Evolutionary conservation across 1,284 basidiomycete species (phyloP), one percentile per base, ranked within the genome.

Genomic region (Rhodotorula sp.): DNA sequence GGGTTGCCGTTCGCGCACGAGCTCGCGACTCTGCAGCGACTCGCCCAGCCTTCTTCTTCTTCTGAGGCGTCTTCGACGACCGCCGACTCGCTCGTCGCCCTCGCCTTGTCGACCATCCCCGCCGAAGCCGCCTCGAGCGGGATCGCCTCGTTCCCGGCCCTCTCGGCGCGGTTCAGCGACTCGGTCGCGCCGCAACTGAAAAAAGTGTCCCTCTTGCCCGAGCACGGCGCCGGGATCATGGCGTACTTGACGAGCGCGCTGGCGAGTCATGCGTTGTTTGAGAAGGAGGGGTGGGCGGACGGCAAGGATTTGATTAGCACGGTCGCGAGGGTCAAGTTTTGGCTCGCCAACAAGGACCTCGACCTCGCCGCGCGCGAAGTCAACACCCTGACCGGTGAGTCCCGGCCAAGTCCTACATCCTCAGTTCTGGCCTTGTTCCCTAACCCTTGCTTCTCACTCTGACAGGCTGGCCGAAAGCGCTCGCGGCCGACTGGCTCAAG

Each of bases 281-380:
- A 89, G 67, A 88, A 89, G 67, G 89, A 90, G 5, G 84, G 84
- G 15, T 80, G 82, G 64, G 87, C 90, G 5, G 83, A 87, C 57
- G 94, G 94, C 19, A 83, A 87, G 62, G 95, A 98, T 80, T 90
- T 95, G 43, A 84, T 93, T 68, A 92, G 90, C 78, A 88, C 93
- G 60, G 81, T 99, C 55, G 89, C 94, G 5, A 84, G 95, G 66
- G 93, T 93, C n/a, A 92, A 97, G 82, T 89, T 90, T 82, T 87
- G 91, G 79, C 82, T 99, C 78, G 90, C 90, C 73, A 90, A 94
- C 83, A 94, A 95, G 85, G 92, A 98, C 80, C 83, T 99, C 75
- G 95, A 98, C 78, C 87, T 86, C 73, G 95, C 97, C 19, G 84
- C 94, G 49, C 85, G 95, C 67, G 94, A 98, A 83, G 84, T 98